Percentiles rank a stretch among this genome's conserved stretches.
phyloP scores from a whole-genome alignment of 2,329 filamentous ascomycete genomes.

The Leptodontidium sp. region DNA sequence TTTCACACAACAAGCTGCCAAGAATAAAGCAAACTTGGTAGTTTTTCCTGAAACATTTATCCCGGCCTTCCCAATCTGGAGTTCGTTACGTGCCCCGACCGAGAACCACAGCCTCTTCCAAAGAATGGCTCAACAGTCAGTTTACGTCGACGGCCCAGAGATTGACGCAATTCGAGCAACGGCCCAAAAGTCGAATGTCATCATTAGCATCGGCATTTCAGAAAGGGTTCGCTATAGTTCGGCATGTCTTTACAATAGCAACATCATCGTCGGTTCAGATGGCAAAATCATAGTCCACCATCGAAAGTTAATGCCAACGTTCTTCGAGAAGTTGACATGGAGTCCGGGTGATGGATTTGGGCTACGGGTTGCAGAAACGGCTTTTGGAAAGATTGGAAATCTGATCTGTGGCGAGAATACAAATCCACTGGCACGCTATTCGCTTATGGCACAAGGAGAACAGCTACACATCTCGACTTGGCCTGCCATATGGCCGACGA shows the following conservation, averaged over 20 bases:
- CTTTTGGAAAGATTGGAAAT: constrained; percentile 56
- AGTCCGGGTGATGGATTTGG: constrained; percentile 60
- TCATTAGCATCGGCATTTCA: constrained; percentile 59
- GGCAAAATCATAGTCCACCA: constrained; percentile 60
- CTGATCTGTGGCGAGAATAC: constrained; percentile 67
- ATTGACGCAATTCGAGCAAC: constrained; percentile 51
- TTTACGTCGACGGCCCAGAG: constrained; percentile 57
- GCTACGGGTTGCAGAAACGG: constrained; percentile 55
- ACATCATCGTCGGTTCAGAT: constrained; percentile 54
- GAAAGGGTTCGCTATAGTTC: constrained; percentile 55
- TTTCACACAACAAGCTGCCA: constrained; percentile 55
- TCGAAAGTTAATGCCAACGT: constrained; percentile 62
- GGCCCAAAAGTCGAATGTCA: constrained; percentile 49
- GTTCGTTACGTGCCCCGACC: constrained; percentile 54
- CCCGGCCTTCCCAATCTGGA: constrained; percentile 62
- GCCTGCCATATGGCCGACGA: constrained; percentile 63
- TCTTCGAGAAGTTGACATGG: constrained; percentile 65
- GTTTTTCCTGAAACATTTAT: constrained; percentile 63
- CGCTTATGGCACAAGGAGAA: constrained; percentile 62
- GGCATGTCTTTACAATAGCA: constrained; percentile 60
- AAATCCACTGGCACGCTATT: constrained; percentile 61
- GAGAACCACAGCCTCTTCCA: constrained; percentile 60
- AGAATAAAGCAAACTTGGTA: constrained; percentile 56
- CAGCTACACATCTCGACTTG: constrained; percentile 63
- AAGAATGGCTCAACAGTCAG: constrained; percentile 54